Evolutionary conservation across 2,329 filamentous ascomycete species (phyloP), one percentile per base, ranked within the genome.

Genomic region (Pseudonectria buxi): DNA sequence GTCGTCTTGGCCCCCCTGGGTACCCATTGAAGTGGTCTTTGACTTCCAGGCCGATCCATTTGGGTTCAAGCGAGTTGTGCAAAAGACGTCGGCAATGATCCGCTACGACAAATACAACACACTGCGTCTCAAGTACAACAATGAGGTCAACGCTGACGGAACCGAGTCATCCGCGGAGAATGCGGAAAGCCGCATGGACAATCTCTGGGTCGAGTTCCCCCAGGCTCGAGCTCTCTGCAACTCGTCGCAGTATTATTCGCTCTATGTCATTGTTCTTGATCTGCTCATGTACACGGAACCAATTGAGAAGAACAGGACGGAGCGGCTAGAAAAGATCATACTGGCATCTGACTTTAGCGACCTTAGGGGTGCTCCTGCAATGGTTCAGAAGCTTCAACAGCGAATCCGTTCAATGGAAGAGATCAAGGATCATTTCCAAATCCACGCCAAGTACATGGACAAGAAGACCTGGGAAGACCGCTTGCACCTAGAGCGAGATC

Each of bases 41-140:
- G 89, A 96, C 60, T 98, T 95, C 61, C 71, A 90, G 46, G 75
- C 84, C 6, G 89, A 94, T 58, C 90, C 92, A 0, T 95, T 95
- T 54, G 92, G 94, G n/a, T 98, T 98, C 69, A 90, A 90, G 58
- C 81, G 92, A 41, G 89, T 98, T 22, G 89, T 99, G 10, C 87
- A 96, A 58, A 90, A 94, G 59, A 98, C 92, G 1, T 98, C 90
- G 5, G 92, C 90, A 14, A 89, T 83, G 66, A 71, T 98, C 48
- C 81, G 90, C 40, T 96, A 94, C 59, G 90, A 98, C 69, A 96
- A 98, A 62, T 95, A 90, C 78, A 99, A 99, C 59, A 90, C 87
- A 11, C 72, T 98, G 36, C 88, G 92, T 44, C 71, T 99, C 43
- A 98, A 98, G 63, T 95, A 95, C 62, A 95, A 95, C 44, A 90